These are phyloP conservation scores for Silene noctiflora DNA, from an alignment of 179 eudicot genomes.

Conservation along the genomic window DNA sequence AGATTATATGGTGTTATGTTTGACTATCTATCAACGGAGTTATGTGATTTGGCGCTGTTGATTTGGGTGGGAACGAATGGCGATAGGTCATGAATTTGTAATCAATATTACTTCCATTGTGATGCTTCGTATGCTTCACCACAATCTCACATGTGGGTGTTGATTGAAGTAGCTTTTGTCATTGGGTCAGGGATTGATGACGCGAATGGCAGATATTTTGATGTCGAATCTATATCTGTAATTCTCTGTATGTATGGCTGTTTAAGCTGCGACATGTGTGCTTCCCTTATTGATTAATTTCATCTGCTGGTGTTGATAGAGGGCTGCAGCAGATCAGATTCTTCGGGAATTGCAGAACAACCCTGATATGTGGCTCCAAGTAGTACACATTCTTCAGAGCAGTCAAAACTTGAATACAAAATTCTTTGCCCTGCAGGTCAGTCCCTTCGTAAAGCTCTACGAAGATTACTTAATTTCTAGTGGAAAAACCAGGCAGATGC, in stretches of 20 bases:
- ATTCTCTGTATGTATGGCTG: too few species aligned
- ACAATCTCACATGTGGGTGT: too few species aligned
- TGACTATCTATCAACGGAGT: background rate
- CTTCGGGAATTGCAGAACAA: conserved; percentile 88
- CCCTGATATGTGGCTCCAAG: conserved; percentile 99
- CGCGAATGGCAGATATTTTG: too few species aligned
- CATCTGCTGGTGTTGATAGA: conserved; percentile 40
- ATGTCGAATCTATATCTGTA: too few species aligned
- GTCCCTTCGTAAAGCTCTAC: conserved; percentile 8
- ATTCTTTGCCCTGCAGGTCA: conserved; percentile 94
- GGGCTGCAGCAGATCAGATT: conserved; percentile 92
- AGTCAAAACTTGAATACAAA: conserved; percentile 83
- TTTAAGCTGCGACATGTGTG: background rate
- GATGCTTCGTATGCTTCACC: too few species aligned
- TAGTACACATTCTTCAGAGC: conserved; percentile 87
- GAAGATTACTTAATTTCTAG: background rate
- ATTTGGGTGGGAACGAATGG: background rate
- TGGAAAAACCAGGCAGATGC: background rate
- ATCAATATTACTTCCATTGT: too few species aligned
- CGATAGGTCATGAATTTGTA: too few species aligned
- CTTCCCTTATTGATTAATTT: background rate
- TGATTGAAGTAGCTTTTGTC: too few species aligned
- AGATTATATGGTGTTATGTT: background rate
- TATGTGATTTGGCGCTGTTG: background rate
- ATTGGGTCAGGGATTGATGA: too few species aligned